Evolutionary conservation across 345 rosid species (phyloP), one percentile per base, ranked within the genome.

Genomic region (Citrus reticulata): DNA sequence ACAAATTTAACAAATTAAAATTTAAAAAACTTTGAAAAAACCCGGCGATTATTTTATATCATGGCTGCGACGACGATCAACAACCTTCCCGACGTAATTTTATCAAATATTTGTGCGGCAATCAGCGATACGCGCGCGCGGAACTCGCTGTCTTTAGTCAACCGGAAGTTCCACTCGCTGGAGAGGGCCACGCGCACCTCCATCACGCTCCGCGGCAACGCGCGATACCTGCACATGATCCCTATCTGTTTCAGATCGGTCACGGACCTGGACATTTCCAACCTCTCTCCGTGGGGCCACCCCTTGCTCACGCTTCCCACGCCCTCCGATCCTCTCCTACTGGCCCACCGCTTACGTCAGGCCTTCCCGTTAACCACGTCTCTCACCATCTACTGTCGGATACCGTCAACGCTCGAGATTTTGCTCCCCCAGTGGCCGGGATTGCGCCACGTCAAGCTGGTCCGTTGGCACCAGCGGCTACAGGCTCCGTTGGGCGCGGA

Each of bases 201-300:
- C 68, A 91, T 96, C 85, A 78, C 94, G 63, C 93, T 96, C 93
- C 98, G 97, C 1, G 98, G 98, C 73, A 96, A 91, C 85, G 88
- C 90, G 22, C 88, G 89, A n/a, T 88, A 96, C 77, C 92, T 94
- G 72, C 71, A 54, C 84, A 72, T 61, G 72, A 78, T 91, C 73
- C 98, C 98, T 0, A 75, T 62, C 55, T 85, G 91, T 46, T 96
- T 96, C 93, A 83, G 91, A 73, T 85, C 90, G 10, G 89, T 96
- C 20, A 84, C 89, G 20, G 73, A 81, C 65, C 90, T 96, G 39
- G 97, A 96, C 85, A 93, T 93, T 81, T 96, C 98, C 16, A 82
- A 88, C 27, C 88, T 96, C 74, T 94, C 98, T 4, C 98, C 93
- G 0, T 96, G 97, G 97, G 99, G 99, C 24, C 88, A 86, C 82